Evolutionary conservation across 2,329 filamentous ascomycete genomes (phyloP).

Genomic region (Blumeriella jaapii): DNA sequence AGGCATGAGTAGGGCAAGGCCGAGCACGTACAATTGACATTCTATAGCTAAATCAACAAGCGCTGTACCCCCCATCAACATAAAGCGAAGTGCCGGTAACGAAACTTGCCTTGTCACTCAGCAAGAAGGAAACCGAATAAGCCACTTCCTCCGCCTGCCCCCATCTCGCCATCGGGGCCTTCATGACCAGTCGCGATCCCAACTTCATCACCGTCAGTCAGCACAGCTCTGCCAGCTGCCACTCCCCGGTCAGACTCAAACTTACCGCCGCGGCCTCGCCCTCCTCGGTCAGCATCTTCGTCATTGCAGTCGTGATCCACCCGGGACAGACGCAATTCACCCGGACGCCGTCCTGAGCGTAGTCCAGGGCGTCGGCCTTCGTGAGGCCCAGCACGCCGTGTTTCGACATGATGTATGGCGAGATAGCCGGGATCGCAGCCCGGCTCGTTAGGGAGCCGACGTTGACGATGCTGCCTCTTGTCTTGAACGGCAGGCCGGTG

Average conservation of each 20-base stretch:
- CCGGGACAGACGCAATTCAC: slow-evolving; percentile 21
- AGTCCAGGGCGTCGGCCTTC: slow-evolving; percentile 25
- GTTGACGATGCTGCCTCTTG: slow-evolving; percentile 26
- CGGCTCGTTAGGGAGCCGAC: slow-evolving; percentile 12
- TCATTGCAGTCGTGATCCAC: slow-evolving; percentile 16
- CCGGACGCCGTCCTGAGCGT: slow-evolving; percentile 13
- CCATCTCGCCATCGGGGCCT: slow-evolving; percentile 12
- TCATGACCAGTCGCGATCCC: slow-evolving; percentile 4
- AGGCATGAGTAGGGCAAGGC: no score
- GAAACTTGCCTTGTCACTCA: slow-evolving; percentile 19
- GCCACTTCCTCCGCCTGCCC: slow-evolving; percentile 15
- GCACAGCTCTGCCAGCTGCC: not conserved
- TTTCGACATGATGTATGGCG: slow-evolving; percentile 17
- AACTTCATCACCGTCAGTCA: slow-evolving; percentile 6
- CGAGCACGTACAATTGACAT: no score
- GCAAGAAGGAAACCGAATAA: slow-evolving; percentile 16
- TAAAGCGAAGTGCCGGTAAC: slow-evolving; percentile 12
- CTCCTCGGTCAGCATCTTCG: not conserved
- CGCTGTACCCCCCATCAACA: slow-evolving; percentile 18
- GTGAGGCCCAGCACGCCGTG: slow-evolving; percentile 27
- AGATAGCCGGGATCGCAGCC: slow-evolving; percentile 2
- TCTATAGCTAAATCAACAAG: slow-evolving; percentile 1
- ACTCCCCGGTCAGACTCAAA: not conserved
- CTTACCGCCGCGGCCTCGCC: slow-evolving; percentile 7
- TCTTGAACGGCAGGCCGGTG: slow-evolving; percentile 15